These are phyloP conservation scores for Xerocomellus intermedius DNA, from an alignment of 768 basidiomycete species.

Conservation along the genomic window DNA sequence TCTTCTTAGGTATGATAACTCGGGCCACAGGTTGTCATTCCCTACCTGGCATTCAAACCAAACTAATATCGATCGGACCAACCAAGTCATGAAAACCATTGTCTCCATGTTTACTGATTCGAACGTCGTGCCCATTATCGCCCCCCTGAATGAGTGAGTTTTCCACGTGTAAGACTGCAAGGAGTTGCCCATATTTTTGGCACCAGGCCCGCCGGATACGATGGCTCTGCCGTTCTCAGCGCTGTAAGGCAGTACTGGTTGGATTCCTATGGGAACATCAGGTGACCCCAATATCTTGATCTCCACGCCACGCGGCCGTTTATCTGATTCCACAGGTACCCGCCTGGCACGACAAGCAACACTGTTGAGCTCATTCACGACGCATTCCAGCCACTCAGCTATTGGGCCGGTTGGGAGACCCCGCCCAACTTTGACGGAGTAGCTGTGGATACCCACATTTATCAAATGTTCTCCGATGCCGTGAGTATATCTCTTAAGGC, in stretches of 20 bases:
- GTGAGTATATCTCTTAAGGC: constrained; percentile 37
- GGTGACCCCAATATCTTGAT: constrained; percentile 36
- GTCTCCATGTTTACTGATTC: constrained; percentile 56
- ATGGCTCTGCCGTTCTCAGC: constrained; percentile 48
- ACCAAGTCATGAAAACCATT: constrained; percentile 61
- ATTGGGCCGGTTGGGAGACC: constrained; percentile 64
- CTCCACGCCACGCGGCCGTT: neutral
- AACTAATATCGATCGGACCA: constrained; percentile 65
- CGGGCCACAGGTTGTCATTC: constrained; percentile 58
- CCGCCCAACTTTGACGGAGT: constrained; percentile 59
- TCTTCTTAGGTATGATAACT: constrained; percentile 69
- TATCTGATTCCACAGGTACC: constrained; percentile 32
- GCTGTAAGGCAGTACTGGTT: constrained; percentile 62
- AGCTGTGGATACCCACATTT: constrained; percentile 77
- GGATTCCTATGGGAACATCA: constrained; percentile 73
- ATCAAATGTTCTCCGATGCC: constrained; percentile 65
- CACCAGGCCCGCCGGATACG: constrained; percentile 72
- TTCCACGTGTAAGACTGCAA: neutral
- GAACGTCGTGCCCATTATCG: constrained; percentile 62
- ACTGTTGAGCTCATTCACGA: constrained; percentile 70
- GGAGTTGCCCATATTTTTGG: neutral
- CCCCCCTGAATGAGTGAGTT: constrained; percentile 74
- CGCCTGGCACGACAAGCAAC: constrained; percentile 48
- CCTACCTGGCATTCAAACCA: constrained; percentile 71
- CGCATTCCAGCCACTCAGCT: constrained; percentile 73